phyloP scores from a whole-genome alignment of 2,329 filamentous ascomycete genomes.

The Hymenoscyphus salicellus region DNA sequence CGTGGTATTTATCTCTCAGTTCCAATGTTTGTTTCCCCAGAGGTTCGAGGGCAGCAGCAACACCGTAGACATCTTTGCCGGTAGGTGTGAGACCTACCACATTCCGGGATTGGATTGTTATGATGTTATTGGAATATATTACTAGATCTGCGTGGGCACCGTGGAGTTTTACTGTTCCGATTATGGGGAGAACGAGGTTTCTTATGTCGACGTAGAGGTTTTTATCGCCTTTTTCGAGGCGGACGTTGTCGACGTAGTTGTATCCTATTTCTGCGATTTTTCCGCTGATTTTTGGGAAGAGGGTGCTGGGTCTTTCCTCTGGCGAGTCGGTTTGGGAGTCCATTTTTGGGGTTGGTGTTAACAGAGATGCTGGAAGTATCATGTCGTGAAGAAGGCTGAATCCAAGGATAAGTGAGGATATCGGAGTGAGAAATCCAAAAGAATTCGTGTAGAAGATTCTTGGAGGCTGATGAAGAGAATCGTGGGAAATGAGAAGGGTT shows the following conservation, averaged over 20 bases:
- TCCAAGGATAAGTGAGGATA: no score
- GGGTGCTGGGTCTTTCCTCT: constrained; percentile 10
- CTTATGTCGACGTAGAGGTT: not conserved
- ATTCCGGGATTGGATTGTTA: constrained; percentile 26
- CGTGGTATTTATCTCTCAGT: constrained; percentile 11
- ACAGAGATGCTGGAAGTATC: no score
- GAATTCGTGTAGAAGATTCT: no score
- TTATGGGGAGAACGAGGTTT: constrained; percentile 13
- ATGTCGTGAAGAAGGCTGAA: no score
- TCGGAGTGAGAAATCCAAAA: no score
- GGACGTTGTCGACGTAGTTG: constrained; percentile 11
- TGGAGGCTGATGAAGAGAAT: no score
- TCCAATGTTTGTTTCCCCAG: constrained; percentile 9
- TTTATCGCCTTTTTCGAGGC: not conserved
- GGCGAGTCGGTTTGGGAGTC: no score
- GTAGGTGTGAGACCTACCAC: constrained; percentile 4
- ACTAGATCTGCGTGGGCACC: constrained; percentile 28
- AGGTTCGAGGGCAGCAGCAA: constrained; percentile 14
- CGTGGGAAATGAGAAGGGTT: no score
- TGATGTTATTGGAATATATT: constrained; percentile 15
- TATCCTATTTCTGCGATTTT: constrained; percentile 16
- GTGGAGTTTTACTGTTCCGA: constrained; percentile 29
- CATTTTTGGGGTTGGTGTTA: no score
- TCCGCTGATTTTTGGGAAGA: constrained; percentile 25
- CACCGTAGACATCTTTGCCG: constrained; percentile 15